These are phyloP conservation scores for Phaeosphaeriaceae sp. DNA, from an alignment of 2,329 filamentous ascomycete species.

Conservation along the genomic window DNA sequence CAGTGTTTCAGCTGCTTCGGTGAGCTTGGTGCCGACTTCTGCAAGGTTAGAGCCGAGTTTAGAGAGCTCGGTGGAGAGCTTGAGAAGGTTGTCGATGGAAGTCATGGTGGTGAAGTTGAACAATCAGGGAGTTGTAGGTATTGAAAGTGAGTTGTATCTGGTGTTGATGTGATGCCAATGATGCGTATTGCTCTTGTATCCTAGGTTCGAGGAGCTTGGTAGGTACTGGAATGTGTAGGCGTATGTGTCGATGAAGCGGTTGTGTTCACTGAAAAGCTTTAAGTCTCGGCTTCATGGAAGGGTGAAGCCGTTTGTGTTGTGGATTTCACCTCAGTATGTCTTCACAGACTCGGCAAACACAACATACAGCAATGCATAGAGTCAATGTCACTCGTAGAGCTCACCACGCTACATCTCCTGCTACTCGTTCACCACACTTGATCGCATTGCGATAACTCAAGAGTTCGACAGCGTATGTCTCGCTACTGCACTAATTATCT, in stretches of 20 bases:
- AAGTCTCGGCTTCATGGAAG: neutral
- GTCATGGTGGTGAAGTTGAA: conserved; percentile 14
- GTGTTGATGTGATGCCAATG: too few species aligned
- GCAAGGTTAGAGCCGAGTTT: conserved; percentile 20
- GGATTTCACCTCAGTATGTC: neutral
- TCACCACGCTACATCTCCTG: neutral
- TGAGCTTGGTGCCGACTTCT: conserved; percentile 21
- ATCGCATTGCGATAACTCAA: too few species aligned
- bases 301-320: neutral
- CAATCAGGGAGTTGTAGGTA: neutral
- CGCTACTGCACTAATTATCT: too few species aligned
- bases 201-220: neutral
- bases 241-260: neutral
- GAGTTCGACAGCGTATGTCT: too few species aligned
- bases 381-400: neutral
- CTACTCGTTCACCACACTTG: too few species aligned
- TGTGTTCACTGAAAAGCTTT: neutral
- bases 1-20: conserved; percentile 18
- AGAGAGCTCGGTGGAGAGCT: conserved; percentile 27
- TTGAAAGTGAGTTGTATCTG: too few species aligned
- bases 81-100: conserved; percentile 25
- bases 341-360: neutral
- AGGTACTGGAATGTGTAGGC: neutral
- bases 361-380: neutral
- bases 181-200: too few species aligned